phyloP scores from a whole-genome alignment of 352 stramenopile species.

The Peronosclerospora sorghi region DNA sequence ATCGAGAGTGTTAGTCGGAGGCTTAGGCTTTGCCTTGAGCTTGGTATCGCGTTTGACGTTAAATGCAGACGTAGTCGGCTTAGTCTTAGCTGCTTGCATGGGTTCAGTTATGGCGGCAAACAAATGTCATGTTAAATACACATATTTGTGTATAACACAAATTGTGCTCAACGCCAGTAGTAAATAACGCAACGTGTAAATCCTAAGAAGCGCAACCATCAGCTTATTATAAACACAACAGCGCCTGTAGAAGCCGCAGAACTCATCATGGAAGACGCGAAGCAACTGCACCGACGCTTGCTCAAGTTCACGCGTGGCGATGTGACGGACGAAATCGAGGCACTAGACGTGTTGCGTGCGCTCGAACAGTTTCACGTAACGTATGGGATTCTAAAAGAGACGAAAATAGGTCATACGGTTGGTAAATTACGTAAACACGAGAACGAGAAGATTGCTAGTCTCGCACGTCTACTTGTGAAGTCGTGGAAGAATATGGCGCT shows the following conservation, averaged over 20 bases:
- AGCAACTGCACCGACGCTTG: constrained; percentile 55
- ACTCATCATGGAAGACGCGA: constrained; percentile 46
- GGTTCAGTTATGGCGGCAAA: no score
- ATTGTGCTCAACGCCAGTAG: background rate
- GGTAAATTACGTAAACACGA: constrained; percentile 85
- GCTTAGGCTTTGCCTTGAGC: no score
- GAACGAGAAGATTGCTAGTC: constrained; percentile 65
- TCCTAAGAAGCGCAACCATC: constrained; percentile 3
- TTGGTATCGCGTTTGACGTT: no score
- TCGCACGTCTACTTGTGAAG: constrained; percentile 75
- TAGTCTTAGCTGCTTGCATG: no score
- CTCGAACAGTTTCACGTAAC: constrained; percentile 53
- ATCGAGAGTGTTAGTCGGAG: no score
- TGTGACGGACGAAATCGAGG: constrained; percentile 39
- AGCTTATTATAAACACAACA: background rate
- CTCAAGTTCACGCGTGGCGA: constrained; percentile 65
- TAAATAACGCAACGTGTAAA: constrained; percentile 15
- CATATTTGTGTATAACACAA: no score
- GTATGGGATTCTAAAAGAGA: constrained; percentile 70
- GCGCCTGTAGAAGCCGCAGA: constrained; percentile 1
- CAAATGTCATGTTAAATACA: no score
- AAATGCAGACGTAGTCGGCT: no score
- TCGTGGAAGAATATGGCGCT: constrained; percentile 80
- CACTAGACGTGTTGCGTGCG: constrained; percentile 47
- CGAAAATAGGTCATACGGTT: constrained; percentile 74